phyloP scores from a whole-genome alignment of 1,284 basidiomycete species.

The Cutaneotrichosporon cyanovorans region DNA sequence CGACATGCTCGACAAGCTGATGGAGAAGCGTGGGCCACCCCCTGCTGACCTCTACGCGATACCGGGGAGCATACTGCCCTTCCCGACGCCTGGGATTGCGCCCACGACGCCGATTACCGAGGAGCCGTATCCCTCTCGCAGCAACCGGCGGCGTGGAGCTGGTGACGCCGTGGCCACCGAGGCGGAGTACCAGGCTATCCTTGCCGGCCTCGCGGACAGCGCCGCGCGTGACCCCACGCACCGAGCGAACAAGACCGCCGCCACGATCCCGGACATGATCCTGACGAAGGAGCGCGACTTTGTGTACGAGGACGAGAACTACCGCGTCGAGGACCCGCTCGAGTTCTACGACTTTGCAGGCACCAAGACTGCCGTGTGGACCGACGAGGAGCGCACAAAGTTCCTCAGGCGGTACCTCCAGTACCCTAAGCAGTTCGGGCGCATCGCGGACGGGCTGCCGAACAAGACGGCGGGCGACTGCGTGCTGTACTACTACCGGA shows the following conservation, averaged over 20 bases:
- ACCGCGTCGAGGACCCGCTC: constrained; percentile 66
- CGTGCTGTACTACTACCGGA: constrained; percentile 88
- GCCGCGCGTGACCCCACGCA: constrained; percentile 85
- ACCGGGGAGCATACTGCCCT: constrained; percentile 24
- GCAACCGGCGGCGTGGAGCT: constrained; percentile 27
- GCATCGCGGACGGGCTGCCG: constrained; percentile 69
- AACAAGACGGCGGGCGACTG: constrained; percentile 85
- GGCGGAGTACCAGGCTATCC: constrained; percentile 93
- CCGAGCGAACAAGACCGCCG: constrained; percentile 79
- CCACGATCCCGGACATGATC: constrained; percentile 86
- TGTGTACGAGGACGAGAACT: constrained; percentile 73
- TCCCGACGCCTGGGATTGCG: constrained; percentile 25
- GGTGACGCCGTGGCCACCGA: constrained; percentile 91
- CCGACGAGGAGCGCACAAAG: constrained; percentile 69
- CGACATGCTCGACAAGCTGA: constrained; percentile 53
- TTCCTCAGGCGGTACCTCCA: constrained; percentile 76
- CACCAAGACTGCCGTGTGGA: constrained; percentile 69
- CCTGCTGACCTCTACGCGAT: constrained; percentile 33
- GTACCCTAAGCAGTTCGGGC: constrained; percentile 80
- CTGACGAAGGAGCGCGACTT: constrained; percentile 57
- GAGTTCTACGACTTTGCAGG: constrained; percentile 68
- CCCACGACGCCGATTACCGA: constrained; percentile 27
- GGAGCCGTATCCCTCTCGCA: constrained; percentile 25
- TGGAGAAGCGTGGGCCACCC: constrained; percentile 38
- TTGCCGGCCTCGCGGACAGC: constrained; percentile 83